These are phyloP conservation scores for Bacterosira constricta DNA, from an alignment of 108 stramenopile genomes.

Conservation along the genomic window DNA sequence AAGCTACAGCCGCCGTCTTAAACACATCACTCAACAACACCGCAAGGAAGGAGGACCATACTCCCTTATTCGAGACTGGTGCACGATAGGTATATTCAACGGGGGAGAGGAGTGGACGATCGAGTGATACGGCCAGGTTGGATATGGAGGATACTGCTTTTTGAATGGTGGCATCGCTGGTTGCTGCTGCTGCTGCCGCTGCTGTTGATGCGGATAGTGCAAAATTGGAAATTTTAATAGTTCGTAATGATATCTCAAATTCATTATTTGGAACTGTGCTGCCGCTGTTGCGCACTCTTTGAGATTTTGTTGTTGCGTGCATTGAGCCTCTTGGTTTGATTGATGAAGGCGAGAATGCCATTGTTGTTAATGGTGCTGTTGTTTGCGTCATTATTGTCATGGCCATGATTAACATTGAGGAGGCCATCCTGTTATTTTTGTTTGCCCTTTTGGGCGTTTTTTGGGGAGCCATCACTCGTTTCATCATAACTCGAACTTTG, in stretches of 20 bases:
- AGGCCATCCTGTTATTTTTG: too few relatives aligned
- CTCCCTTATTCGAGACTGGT: not conserved
- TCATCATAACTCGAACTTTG: too few relatives aligned
- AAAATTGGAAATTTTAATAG: too few relatives aligned
- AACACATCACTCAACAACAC: conserved; percentile 48
- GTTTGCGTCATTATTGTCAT: too few relatives aligned
- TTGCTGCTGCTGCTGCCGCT: not conserved
- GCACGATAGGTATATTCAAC: conserved; percentile 29
- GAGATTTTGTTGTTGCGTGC: conserved; percentile 7
- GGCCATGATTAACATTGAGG: too few relatives aligned
- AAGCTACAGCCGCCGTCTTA: conserved; percentile 53
- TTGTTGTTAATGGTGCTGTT: too few relatives aligned
- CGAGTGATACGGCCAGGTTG: conserved; percentile 47
- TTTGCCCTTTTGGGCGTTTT: too few relatives aligned
- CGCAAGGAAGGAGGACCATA: conserved; percentile 29
- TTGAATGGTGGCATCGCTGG: not conserved
- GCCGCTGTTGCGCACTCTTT: too few relatives aligned
- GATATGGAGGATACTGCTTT: conserved; percentile 22
- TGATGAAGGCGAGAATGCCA: conserved; percentile 1
- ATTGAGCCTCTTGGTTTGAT: not conserved
- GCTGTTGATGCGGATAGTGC: not conserved
- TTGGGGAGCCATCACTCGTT: too few relatives aligned
- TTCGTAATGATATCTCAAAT: not conserved
- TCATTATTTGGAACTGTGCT: not conserved
- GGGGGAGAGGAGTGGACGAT: conserved; percentile 42